Base-by-base conservation (phyloP, 176 grass and related monocot genomes). In the Triticum timopheevii region DNA sequence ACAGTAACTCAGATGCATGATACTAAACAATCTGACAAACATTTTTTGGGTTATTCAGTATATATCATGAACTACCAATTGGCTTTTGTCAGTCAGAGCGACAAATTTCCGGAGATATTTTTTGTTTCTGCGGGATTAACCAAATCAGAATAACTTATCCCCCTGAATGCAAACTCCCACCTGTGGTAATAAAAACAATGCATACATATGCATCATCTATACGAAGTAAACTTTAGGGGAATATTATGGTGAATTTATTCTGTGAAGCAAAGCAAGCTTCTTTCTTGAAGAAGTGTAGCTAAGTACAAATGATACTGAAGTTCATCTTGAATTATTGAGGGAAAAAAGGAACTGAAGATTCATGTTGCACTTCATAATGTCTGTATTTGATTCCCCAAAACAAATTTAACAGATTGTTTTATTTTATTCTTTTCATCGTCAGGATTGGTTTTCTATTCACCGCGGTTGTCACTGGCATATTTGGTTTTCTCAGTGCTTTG, bases 361-460 rank as follows among this genome's bases (percentile, higher is more conserved):
- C 72, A 49, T 75, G 47, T 75, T 75, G 45, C 44, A 30, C 23
- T 28, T 17, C 40, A 25, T 49, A 76, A 49, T 31, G 25, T 76
- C 15, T 30, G 73, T 25, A 27, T 52, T 76, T 76, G 0, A 52
- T 19, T 52, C 17, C 15, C 44, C 13, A 10, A 11, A 52, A 52
- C 24, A 31, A 76, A 30, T 20, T 15, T 76, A 17, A 52, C 73
- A 31, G 13, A 76, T 5, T 38, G 67, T 38, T 69, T 69, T 70
- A 36, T 17, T 10, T 28, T 30, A 13, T n/a, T 19, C 9, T n/a
- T 44, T 52, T 20, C 8, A 19, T 76, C 31, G 24, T 19, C 73
- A 92, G 92, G 83, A 81, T 24, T 44, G 90, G 92, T 66, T 94
- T 93, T 54, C 89, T 97, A 24, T 97, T 85, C 76, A 97, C 92